phyloP scores from a whole-genome alignment of 73 alveolate species.

The Tetrahymena borealis region DNA sequence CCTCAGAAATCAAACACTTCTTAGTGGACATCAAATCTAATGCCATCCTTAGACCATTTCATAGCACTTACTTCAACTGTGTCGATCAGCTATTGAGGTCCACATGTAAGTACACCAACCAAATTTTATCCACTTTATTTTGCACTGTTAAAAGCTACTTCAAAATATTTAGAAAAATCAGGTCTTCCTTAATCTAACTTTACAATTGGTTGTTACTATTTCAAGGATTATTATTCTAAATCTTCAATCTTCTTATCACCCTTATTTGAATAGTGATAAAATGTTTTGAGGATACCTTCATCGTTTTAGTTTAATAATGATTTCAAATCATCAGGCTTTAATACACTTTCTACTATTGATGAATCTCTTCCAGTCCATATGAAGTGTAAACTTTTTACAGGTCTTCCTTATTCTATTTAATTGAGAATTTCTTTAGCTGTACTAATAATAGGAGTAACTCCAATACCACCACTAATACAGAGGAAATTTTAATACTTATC shows the following conservation, averaged over 20 bases:
- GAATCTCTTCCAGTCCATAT: not conserved
- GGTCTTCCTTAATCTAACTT: not conserved
- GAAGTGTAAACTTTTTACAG: not conserved
- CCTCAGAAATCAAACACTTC: not conserved
- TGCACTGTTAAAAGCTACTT: not conserved
- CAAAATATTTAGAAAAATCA: not conserved
- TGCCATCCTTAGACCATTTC: not conserved
- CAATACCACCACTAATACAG: not conserved
- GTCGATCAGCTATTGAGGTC: not conserved
- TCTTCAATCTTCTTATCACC: not conserved
- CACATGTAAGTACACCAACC: not conserved
- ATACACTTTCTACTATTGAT: not conserved
- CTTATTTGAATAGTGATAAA: not conserved
- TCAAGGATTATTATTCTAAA: not conserved
- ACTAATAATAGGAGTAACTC: not conserved
- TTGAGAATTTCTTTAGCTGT: not conserved
- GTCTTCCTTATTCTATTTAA: not conserved
- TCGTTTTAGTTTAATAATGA: not conserved
- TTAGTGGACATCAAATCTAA: not conserved
- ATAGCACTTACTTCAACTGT: not conserved
- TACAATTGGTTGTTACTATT: not conserved
- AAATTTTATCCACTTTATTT: not conserved
- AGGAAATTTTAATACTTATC: not conserved
- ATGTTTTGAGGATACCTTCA: not conserved
- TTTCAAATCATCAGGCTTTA: not conserved